Evolutionary conservation across 2,329 filamentous ascomycete species (phyloP).

Genomic region (Clonostachys byssicola): DNA sequence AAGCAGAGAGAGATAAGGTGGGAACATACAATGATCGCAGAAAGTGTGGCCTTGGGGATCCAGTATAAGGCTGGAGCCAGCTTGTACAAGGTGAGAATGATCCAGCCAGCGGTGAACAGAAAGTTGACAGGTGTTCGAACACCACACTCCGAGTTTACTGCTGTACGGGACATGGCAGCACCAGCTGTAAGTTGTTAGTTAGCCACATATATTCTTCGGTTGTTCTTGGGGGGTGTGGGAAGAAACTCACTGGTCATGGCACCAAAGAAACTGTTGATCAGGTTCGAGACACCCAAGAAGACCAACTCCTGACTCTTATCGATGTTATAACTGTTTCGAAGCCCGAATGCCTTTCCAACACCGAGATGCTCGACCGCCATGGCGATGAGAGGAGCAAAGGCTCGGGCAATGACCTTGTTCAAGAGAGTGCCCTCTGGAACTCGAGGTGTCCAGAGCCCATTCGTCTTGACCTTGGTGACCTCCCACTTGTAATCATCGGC

Average conservation of each 20-base stretch:
- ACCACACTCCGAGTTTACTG: constrained; percentile 61
- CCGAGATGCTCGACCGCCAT: constrained; percentile 60
- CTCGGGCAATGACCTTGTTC: constrained; percentile 44
- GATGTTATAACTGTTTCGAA: constrained; percentile 57
- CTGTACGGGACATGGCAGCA: constrained; percentile 63
- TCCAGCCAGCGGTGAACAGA: constrained; percentile 55
- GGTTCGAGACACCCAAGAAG: constrained; percentile 58
- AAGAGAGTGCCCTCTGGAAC: constrained; percentile 43
- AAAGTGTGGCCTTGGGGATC: constrained; percentile 62
- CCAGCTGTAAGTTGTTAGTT: constrained; percentile 27
- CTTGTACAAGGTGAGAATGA: constrained; percentile 58
- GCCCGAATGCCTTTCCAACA: constrained; percentile 59
- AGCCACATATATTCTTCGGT: not conserved
- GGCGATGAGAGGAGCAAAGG: constrained; percentile 58
- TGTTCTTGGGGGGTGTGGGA: not conserved
- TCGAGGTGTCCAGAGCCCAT: constrained; percentile 46
- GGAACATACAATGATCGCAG: constrained; percentile 53
- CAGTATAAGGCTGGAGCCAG: constrained; percentile 59
- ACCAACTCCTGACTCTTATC: constrained; percentile 63
- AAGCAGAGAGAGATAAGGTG: not conserved
- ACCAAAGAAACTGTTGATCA: constrained; percentile 62
- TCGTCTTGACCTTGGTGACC: constrained; percentile 51
- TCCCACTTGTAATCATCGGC: constrained; percentile 45
- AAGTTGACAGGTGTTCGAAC: constrained; percentile 60
- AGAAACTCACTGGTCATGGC: constrained; percentile 41